A percentile compares a stretch with the other conserved stretches of the same genome.
Evolutionary conservation across 2,329 filamentous ascomycete species (phyloP).

Genomic region (Monilinia fructigena): DNA sequence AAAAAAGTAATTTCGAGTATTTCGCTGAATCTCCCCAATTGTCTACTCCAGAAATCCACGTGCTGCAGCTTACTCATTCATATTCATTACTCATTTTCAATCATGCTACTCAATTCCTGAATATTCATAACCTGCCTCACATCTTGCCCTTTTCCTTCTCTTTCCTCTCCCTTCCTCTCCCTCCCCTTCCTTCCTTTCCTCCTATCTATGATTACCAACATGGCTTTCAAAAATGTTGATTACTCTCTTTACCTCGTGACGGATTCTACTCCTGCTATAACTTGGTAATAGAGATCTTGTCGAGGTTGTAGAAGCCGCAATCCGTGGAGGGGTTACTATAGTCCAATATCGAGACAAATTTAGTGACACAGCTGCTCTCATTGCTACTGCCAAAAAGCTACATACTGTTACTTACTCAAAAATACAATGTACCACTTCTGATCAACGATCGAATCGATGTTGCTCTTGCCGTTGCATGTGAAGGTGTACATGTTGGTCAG

Average conservation of each 20-base stretch:
- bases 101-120: too few relatives aligned
- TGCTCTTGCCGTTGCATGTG: constrained; percentile 77
- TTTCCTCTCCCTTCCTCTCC: too few relatives aligned
- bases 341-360: constrained; percentile 92
- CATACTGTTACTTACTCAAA: constrained; percentile 73
- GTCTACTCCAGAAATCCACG: too few relatives aligned
- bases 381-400: constrained; percentile 68
- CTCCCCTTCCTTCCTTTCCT: not conserved
- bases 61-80: too few relatives aligned
- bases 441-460: constrained; percentile 95
- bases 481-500: constrained; percentile 93
- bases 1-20: too few relatives aligned
- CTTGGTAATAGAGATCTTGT: constrained; percentile 70
- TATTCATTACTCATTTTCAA: too few relatives aligned
- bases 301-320: constrained; percentile 69
- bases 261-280: constrained; percentile 81
- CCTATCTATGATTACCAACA: constrained; percentile 28
- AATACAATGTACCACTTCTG: constrained; percentile 71
- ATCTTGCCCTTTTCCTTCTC: too few relatives aligned
- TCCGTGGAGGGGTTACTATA: constrained; percentile 77
- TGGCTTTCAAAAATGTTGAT: constrained; percentile 53
- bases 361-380: constrained; percentile 68
- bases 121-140: too few relatives aligned
- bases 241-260: constrained; percentile 90
- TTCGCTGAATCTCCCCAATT: too few relatives aligned